These are phyloP conservation scores for Polytrichum commune DNA, from an alignment of 225 moss, liverwort and hornwort genomes.

Conservation along the genomic window DNA sequence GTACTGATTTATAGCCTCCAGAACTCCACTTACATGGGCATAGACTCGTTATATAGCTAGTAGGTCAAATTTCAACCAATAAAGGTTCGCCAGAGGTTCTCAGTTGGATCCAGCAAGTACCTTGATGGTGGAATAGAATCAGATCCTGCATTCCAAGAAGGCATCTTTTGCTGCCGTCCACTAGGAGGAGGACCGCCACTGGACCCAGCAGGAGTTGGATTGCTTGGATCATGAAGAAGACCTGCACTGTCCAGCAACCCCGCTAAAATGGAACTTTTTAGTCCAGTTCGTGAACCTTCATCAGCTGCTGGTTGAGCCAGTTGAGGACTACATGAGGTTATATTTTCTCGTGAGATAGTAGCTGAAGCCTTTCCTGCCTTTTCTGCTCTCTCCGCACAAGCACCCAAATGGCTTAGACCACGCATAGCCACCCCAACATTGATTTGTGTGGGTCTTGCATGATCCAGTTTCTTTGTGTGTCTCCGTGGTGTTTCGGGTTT, in stretches of 20 bases:
- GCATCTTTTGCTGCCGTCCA: slow-evolving; percentile 63
- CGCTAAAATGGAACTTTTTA: slow-evolving; percentile 73
- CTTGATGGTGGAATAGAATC: slow-evolving; percentile 63
- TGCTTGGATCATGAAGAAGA: slow-evolving; percentile 47
- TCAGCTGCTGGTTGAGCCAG: slow-evolving; percentile 73
- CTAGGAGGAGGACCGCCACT: slow-evolving; percentile 65
- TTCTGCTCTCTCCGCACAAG: slow-evolving; percentile 69
- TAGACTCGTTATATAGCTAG: neutral
- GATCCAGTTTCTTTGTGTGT: slow-evolving; percentile 52
- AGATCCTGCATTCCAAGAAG: slow-evolving; percentile 62
- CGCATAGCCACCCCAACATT: slow-evolving; percentile 47
- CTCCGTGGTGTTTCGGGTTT: slow-evolving; percentile 60
- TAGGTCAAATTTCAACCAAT: neutral
- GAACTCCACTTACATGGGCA: neutral
- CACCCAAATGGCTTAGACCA: slow-evolving; percentile 68
- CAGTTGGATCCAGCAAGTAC: slow-evolving; percentile 24
- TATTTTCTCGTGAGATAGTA: slow-evolving; percentile 45
- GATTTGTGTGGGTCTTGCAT: slow-evolving; percentile 49
- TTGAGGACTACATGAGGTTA: slow-evolving; percentile 27
- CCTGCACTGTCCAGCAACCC: slow-evolving; percentile 60
- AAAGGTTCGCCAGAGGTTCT: neutral
- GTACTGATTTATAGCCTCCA: neutral
- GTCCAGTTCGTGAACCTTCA: slow-evolving; percentile 94
- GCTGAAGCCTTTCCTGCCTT: slow-evolving; percentile 56
- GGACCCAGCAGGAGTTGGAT: slow-evolving; percentile 56